These are phyloP conservation scores for Tephrocybe sp. DNA, from an alignment of 768 basidiomycete species.

Conservation along the genomic window DNA sequence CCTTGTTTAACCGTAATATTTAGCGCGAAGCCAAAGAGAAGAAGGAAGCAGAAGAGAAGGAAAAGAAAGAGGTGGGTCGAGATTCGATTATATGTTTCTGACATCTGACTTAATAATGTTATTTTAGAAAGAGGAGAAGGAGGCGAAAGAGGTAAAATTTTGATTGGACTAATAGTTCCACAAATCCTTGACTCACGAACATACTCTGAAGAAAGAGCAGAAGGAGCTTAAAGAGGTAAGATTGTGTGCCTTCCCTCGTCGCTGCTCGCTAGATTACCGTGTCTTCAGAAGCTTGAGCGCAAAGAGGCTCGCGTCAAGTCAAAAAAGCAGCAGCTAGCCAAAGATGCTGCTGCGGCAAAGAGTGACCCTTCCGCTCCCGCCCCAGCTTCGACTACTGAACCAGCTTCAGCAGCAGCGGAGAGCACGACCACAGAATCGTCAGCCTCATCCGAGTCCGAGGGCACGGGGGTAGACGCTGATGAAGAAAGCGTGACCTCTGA, in stretches of 20 bases:
- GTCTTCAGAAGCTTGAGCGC: slow-evolving; percentile 48
- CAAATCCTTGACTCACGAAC: slow-evolving; percentile 6
- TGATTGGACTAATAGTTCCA: background rate
- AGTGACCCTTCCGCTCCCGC: slow-evolving; percentile 33
- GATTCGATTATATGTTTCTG: background rate
- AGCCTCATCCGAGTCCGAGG: slow-evolving; percentile 51
- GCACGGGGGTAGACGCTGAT: slow-evolving; percentile 66
- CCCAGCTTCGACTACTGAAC: slow-evolving; percentile 32
- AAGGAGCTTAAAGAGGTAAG: slow-evolving; percentile 57
- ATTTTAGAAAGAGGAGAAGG: slow-evolving; percentile 40
- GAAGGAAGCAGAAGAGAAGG: slow-evolving; percentile 68
- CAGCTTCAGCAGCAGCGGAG: slow-evolving; percentile 20
- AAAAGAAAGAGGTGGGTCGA: slow-evolving; percentile 42
- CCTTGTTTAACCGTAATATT: slow-evolving; percentile 17
- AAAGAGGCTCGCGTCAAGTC: slow-evolving; percentile 55
- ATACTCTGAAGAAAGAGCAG: slow-evolving; percentile 41
- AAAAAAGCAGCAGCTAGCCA: slow-evolving; percentile 38
- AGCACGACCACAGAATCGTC: slow-evolving; percentile 27
- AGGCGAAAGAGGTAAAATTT: slow-evolving; percentile 39
- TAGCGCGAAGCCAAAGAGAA: slow-evolving; percentile 82
- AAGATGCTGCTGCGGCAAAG: slow-evolving; percentile 27
- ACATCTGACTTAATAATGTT: slow-evolving; percentile 2
- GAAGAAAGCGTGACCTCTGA: slow-evolving; percentile 78
- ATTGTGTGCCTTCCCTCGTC: background rate
- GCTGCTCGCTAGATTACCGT: background rate